These are phyloP conservation scores for Phytophthora capsici DNA, from an alignment of 352 stramenopile genomes.

Conservation along the genomic window DNA sequence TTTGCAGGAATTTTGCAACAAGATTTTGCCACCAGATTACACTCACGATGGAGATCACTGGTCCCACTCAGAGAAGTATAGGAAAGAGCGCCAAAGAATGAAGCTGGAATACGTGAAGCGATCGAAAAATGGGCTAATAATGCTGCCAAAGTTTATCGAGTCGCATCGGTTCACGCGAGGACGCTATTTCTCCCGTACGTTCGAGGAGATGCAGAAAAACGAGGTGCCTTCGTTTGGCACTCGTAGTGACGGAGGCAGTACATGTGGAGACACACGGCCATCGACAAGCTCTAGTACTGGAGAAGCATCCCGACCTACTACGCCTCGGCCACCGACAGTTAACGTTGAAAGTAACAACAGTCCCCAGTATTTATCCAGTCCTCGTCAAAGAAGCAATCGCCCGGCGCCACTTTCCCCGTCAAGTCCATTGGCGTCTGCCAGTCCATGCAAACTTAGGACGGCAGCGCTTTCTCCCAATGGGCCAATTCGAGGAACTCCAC, in stretches of 20 bases:
- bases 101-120: constrained; percentile 71
- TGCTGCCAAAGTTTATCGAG: constrained; percentile 70
- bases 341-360: not conserved
- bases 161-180: constrained; percentile 59
- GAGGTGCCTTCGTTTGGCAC: constrained; percentile 6
- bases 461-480: not conserved
- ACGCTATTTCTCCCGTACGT: constrained; percentile 45
- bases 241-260: constrained; percentile 8
- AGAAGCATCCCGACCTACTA: constrained; percentile 31
- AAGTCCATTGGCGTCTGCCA: constrained; percentile 18
- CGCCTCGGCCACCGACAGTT: constrained; percentile 22
- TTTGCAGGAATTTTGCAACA: constrained; percentile 83
- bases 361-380: constrained; percentile 15
- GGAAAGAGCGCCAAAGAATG: constrained; percentile 50
- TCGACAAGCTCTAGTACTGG: constrained; percentile 20
- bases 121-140: constrained; percentile 66
- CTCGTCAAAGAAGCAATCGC: not conserved
- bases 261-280: constrained; percentile 6
- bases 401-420: constrained; percentile 7
- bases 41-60: constrained; percentile 81
- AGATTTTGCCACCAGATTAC: constrained; percentile 82
- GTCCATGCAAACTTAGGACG: constrained; percentile 37
- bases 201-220: constrained; percentile 48
- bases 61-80: constrained; percentile 69
- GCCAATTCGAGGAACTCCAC: constrained; percentile 14